Evolutionary conservation across 2,329 filamentous ascomycete species (phyloP), one percentile per base, ranked within the genome.

Genomic region (Cercospora sp.): DNA sequence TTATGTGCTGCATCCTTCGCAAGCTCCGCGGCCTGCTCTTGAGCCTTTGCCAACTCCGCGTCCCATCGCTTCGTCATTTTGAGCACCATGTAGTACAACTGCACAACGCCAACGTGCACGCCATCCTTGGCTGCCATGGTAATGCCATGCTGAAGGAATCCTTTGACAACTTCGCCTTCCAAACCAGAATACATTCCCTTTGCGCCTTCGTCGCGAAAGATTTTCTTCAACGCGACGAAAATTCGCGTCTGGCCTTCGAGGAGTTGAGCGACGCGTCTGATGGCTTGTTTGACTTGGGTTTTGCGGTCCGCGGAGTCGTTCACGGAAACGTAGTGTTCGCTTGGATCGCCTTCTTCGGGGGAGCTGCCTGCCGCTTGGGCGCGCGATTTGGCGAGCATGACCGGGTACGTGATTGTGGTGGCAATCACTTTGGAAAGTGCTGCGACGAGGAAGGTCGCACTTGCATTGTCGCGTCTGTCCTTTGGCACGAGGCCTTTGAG

Each of bases 91-190:
- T 92, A 91, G 80, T 94, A 96, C 4, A 90, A 74, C 70, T 87
- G 87, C 68, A 96, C 86, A 66, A 97, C 87, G 16, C 89, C 79
- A 30, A 86, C 84, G 77, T 97, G 91, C 8, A 95, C 86, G 5
- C 87, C 81, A 66, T 94, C 91, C 80, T 97, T 97, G 67, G 91
- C 88, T 64, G 94, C 82, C 91, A 97, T 97, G 0, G 93, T 94
- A 62, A 93, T 86, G 0, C 93, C 93, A 75, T 97, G 93, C 24
- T 88, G 89, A 74, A 97, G 89, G 81, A 97, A 96, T 0, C 91
- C 91, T 75, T 93, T 94, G 8, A 94, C 79, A 3, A 97, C 84
- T 79, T 96, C 92, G 4, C 89, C 91, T 13, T 85, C 85, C 0
- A 97, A 82, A 5, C 93, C 93, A 60, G 90, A 87, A 76, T 96